These are phyloP conservation scores for Nicotiana tomentosiformis DNA, from an alignment of 257 asterid genomes.

Conservation along the genomic window DNA sequence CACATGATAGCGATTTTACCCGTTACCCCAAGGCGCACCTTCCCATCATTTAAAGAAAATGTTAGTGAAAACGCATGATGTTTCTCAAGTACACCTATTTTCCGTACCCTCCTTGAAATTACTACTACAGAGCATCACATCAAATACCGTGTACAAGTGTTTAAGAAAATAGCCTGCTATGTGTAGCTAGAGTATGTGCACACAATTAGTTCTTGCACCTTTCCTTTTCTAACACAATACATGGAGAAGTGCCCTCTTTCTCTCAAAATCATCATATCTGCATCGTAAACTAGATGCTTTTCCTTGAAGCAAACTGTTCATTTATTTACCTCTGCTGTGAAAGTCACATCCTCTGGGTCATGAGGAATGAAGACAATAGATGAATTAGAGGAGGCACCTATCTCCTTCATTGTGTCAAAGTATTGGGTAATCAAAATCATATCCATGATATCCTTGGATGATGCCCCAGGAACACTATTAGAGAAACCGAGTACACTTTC, in stretches of 20 bases:
- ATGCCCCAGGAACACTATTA: conserved; percentile 16
- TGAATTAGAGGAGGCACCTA: conserved; percentile 22
- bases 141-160: neutral
- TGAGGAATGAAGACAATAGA: conserved; percentile 24
- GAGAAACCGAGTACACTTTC: conserved; percentile 22
- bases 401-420: conserved; percentile 28
- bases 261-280: neutral
- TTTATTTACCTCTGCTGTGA: conserved; percentile 11
- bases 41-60: neutral
- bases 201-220: too few relatives aligned
- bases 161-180: neutral
- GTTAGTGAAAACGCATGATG: neutral
- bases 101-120: neutral
- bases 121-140: neutral
- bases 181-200: too few relatives aligned
- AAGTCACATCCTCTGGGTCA: conserved; percentile 12
- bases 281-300: neutral
- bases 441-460: conserved; percentile 25
- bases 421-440: conserved; percentile 28
- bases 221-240: too few relatives aligned
- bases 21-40: neutral
- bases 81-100: neutral
- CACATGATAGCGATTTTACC: too few relatives aligned
- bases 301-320: conserved; percentile 16
- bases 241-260: too few relatives aligned